A percentile compares a stretch with the other conserved stretches of the same genome.
These are phyloP conservation scores for Globisporangium paddicum DNA, from an alignment of 352 stramenopile genomes.

Conservation along the genomic window DNA sequence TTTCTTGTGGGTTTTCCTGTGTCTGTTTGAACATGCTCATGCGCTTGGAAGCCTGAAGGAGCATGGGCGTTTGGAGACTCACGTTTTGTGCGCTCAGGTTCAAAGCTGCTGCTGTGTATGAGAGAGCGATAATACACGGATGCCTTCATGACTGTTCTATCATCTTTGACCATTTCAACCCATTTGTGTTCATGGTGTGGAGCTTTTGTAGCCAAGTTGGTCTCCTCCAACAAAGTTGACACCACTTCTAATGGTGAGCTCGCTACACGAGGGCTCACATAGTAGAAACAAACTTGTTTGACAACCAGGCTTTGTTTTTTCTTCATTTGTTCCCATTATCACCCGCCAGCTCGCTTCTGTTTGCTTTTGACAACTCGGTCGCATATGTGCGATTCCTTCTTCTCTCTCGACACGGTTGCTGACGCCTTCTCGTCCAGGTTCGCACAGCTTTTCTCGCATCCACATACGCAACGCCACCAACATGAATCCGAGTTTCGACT, in stretches of 20 bases:
- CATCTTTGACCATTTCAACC: neutral
- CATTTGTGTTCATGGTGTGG: neutral
- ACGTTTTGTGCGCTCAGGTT: too few species aligned
- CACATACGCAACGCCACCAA: neutral
- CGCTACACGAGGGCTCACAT: too few species aligned
- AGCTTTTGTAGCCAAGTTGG: neutral
- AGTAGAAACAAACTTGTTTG: neutral
- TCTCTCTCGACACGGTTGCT: neutral
- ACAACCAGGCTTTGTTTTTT: neutral
- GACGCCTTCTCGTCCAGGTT: neutral
- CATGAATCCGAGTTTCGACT: neutral
- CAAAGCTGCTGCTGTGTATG: too few species aligned
- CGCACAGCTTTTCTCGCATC: neutral
- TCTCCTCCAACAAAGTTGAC: neutral
- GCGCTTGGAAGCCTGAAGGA: neutral
- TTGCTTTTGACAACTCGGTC: neutral
- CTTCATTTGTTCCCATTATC: neutral
- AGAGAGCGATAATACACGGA: neutral
- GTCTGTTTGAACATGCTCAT: conserved; percentile 1
- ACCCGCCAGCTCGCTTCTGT: neutral
- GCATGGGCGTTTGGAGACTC: neutral
- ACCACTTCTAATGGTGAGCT: neutral
- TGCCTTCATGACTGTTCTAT: neutral
- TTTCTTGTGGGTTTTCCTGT: conserved; percentile 42
- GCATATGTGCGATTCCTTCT: neutral